Percentiles rank a stretch among this genome's conserved stretches.
phyloP scores from a whole-genome alignment of 1,139 yeast species.

The Suhomyces guaymorum region DNA sequence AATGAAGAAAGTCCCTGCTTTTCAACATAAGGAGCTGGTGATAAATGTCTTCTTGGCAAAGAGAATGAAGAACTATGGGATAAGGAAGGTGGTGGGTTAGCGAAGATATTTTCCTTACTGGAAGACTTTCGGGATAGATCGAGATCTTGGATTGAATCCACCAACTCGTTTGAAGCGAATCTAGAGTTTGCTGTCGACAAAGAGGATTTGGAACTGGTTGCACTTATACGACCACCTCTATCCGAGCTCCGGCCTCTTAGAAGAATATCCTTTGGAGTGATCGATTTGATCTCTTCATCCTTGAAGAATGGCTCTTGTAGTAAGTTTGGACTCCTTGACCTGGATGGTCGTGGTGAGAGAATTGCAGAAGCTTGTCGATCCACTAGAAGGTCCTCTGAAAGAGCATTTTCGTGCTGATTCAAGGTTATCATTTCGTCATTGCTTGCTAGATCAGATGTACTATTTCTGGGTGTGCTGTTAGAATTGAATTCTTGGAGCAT shows the following conservation, averaged over 20 bases:
- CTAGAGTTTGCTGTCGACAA: slow-evolving; percentile 19
- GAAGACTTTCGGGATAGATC: slow-evolving; percentile 21
- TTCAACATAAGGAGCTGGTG: slow-evolving; percentile 53
- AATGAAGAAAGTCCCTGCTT: slow-evolving; percentile 55
- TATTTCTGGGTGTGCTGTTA: slow-evolving; percentile 11
- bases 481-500: slow-evolving; percentile 22
- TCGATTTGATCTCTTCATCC: slow-evolving; percentile 29
- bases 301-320: slow-evolving; percentile 44
- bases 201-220: slow-evolving; percentile 22
- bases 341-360: slow-evolving; percentile 38
- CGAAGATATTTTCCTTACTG: slow-evolving; percentile 14
- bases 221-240: slow-evolving; percentile 15
- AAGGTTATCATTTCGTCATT: slow-evolving; percentile 5
- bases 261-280: slow-evolving; percentile 45
- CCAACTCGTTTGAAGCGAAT: slow-evolving; percentile 26
- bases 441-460: slow-evolving; percentile 5
- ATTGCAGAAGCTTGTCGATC: slow-evolving; percentile 14
- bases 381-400: slow-evolving; percentile 10
- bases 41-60: slow-evolving; percentile 56
- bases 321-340: slow-evolving; percentile 33
- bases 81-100: slow-evolving; percentile 9
- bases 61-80: slow-evolving; percentile 39
- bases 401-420: slow-evolving; percentile 8
- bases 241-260: slow-evolving; percentile 30
- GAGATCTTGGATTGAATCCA: slow-evolving; percentile 32